Evolutionary conservation across 2,329 filamentous ascomycete species (phyloP), one percentile per base, ranked within the genome.

Genomic region (Fusarium tuaranense): DNA sequence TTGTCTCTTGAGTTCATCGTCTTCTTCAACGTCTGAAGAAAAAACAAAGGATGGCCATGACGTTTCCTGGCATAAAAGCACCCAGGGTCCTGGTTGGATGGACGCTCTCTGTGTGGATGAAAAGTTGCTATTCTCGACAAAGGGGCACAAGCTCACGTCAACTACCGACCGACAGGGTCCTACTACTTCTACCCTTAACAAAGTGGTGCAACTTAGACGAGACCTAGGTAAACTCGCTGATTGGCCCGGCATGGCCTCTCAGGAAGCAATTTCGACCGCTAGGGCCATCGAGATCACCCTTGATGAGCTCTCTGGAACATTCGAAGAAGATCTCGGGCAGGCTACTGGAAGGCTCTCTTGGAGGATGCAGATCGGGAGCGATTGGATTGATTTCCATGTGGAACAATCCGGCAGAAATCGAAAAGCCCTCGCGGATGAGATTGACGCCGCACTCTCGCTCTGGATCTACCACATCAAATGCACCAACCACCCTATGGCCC

Each of bases 291-390:
- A 55, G 51, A 34, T 55, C 14, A 5, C 25, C 22, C 14, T 51
- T 25, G 22, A 5, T 34, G 18, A n/a, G 9, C 27, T 55, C n/a
- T 44, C 39, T 7, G 5, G 10, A 3, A 55, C 27, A 6, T 13
- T 55, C 5, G 16, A 7, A 30, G 0, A 0, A 30, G 3, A 2
- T 7, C 27, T 34, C 51, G 7, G 18, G 2, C n/a, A 20, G n/a
- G n/a, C 5, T 13, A 12, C 5, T 34, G 16, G 9, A 13, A 20
- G 27, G 2, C n/a, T 34, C 5, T n/a, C 18, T 4, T 55, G 27
- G 51, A 13, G 5, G 4, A 10, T 34, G 14, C 14, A 2, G 7
- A 30, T 55, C 13, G 9, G 48, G 14, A n/a, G 1, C 48, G 18
- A 30, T n/a, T n/a, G 25, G 27, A 2, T 55, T 18, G 2, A 14